Evolutionary conservation across 1,284 basidiomycete genomes (phyloP), one percentile per base, ranked within the genome.

Genomic region (Gymnopus androsaceus): DNA sequence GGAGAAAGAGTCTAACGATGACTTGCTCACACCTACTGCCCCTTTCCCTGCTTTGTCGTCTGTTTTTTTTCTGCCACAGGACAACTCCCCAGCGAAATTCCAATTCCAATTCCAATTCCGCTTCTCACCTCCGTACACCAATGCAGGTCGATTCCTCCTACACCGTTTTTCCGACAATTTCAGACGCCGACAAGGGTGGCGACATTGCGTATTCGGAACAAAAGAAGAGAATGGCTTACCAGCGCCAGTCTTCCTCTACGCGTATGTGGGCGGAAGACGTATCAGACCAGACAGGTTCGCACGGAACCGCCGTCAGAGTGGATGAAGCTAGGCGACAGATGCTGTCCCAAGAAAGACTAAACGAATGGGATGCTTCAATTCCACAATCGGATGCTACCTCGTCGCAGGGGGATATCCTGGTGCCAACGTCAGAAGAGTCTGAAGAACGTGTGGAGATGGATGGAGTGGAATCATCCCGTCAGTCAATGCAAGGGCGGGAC

Each of bases 211-310:
- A n/a, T n/a, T n/a, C n/a, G n/a, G n/a, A n/a, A n/a, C n/a, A n/a
- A n/a, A n/a, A n/a, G 40, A 54, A 58, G 48, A 55, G 44, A 49
- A 37, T 33, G 42, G 9, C 33, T 37, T 21, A 23, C 31, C 34
- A 19, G 3, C 48, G 23, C n/a, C 48, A 50, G 25, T 4, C 36
- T 11, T 50, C 36, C 19, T 25, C 41, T 34, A 74, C 72, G 1
- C 61, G 66, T 52, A 65, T 66, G 50, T 74, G 73, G 72, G 70
- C 69, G 4, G 66, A 74, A 56, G 66, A 67, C 45, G 70, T 74
- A 1, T 61, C 65, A 14, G 68, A 67, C 34, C 66, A 72, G 56
- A 70, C 66, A 3, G 64, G 64, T 17, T 58, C 61, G 12, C 54
- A 59, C 42, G 57, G 57, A 14, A 52, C 27, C 34, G 57, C 54